Evolutionary conservation across 192 early-diverging fungal species (phyloP).

Genomic region (Ramicandelaber brevisporus): DNA sequence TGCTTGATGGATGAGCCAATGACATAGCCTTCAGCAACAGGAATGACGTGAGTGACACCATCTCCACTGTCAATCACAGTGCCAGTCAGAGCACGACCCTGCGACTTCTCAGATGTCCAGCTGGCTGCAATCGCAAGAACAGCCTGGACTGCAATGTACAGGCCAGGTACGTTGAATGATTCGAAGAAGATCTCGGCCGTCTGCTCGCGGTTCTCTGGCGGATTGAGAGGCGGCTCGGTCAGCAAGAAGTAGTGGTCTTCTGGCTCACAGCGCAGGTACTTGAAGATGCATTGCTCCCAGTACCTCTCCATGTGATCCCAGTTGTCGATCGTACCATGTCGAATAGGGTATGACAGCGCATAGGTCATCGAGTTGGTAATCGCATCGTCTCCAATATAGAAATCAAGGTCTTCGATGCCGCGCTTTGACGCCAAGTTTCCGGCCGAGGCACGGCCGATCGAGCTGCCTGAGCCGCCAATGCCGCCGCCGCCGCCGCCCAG

Average conservation of each 20-base stretch:
- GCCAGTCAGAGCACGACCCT: slow-evolving; percentile 76
- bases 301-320: slow-evolving; percentile 99
- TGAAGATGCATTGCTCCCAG: slow-evolving; percentile 96
- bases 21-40: slow-evolving; percentile 95
- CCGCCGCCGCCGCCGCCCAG: too few species aligned
- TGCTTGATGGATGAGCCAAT: slow-evolving; percentile 94
- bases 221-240: slow-evolving; percentile 93
- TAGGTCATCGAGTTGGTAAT: slow-evolving; percentile 72
- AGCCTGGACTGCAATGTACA: slow-evolving; percentile 99
- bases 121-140: slow-evolving; percentile 89
- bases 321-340: slow-evolving; percentile 95
- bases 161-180: slow-evolving; percentile 89
- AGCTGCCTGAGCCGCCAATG: too few species aligned
- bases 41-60: slow-evolving; percentile 98
- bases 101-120: slow-evolving; percentile 68
- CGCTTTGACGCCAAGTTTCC: slow-evolving; percentile 77
- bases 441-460: slow-evolving; percentile 15
- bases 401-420: slow-evolving; percentile 93
- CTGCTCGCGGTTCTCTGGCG: slow-evolving; percentile 96
- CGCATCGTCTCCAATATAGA: slow-evolving; percentile 92
- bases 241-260: slow-evolving; percentile 94
- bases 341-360: slow-evolving; percentile 70
- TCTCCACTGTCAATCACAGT: slow-evolving; percentile 97
- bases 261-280: slow-evolving; percentile 93
- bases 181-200: slow-evolving; percentile 99